Evolutionary conservation across 495 filamentous ascomycete genomes (phyloP), one percentile per base, ranked within the genome.

Genomic region (Talaromyces trachyspermus): DNA sequence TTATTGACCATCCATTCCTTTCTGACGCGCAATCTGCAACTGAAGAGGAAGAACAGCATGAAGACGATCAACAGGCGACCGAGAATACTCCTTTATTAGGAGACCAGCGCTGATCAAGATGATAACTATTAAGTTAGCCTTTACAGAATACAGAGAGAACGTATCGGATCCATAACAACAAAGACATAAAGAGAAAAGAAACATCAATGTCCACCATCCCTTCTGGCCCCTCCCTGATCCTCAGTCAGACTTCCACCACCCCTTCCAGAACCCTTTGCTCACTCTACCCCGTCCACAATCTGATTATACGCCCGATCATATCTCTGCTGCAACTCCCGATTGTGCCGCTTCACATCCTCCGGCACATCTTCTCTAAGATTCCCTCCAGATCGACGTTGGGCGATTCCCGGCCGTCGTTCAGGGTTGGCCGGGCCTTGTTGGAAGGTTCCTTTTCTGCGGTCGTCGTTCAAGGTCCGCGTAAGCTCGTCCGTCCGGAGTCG

Each of bases 81-180:
- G 69, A 76, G 42, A 69, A 74, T 33, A 77, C 65, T 11, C 70
- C 66, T n/a, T 54, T 72, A 25, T 55, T 72, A 12, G 61, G 61
- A 36, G 60, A 60, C 22, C 55, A 61, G 43, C 61, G 43, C 58
- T 56, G 5, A 45, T 4, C 5, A 19, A 32, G 6, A 15, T 11
- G n/a, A 29, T 32, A 1, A 10, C 29, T 10, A 9, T 32, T n/a
- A 32, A 4, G 10, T 32, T 32, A 10, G 3, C 14, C 10, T 32
- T 2, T 15, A 37, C 33, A 30, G 6, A 30, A 30, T 30, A 30
- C 27, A 30, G 27, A 30, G 7, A 30, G 7, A 30, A 30, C 12
- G 7, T 30, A 30, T 30, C 27, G 7, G 12, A 7, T 30, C 27
- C 27, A 30, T 7, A 30, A 30, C 6, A 30, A 7, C 6, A 30